Evolutionary conservation across 2,329 filamentous ascomycete genomes (phyloP), one percentile per base, ranked within the genome.

Genomic region (Incumbomyces lentus): DNA sequence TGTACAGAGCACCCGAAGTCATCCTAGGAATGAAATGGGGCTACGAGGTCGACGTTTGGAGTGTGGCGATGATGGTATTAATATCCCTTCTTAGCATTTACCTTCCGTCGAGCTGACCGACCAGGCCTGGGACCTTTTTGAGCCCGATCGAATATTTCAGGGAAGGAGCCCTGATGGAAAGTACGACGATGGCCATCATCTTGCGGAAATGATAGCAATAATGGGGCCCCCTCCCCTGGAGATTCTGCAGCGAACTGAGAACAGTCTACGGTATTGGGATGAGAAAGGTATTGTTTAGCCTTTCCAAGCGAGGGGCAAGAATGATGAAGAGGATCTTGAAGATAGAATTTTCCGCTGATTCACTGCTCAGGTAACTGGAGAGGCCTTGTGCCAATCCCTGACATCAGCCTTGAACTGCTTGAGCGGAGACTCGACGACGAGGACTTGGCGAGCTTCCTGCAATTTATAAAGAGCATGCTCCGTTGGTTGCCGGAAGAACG

Each of bases 401-500:
- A 26, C 22, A 26, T 26, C 22, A 26, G 22, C 22, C 22, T 26
- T 26, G 22, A 26, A 26, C 22, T 26, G 22, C 22, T 26, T 26
- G 22, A 26, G 22, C 22, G 22, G 22, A 26, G 22, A 26, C 22
- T 32, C 56, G 57, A 11, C 39, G 51, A 16, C 53, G 65, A 31
- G 66, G 66, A 52, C 16, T 26, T 22, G 16, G 58, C 54, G 14
- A 16, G 45, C 7, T 68, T 67, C 50, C 35, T 68, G 5, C 33
- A 29, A 13, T 66, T 69, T 43, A 56, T 65, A 26, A 51, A 53
- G 41, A 57, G 53, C 3, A 68, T 68, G 63, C 51, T 69, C 12
- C 55, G 56, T 42, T 69, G 65, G 65, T 39, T 60, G 16, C 64
- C 64, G 13, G 64, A 68, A 51, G 60, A 67, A 30, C 58, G 64